A percentile compares a stretch with the other conserved stretches of the same genome.
Evolutionary conservation across 495 filamentous ascomycete genomes (phyloP).

Genomic region (Aspergillus olivimuriae): DNA sequence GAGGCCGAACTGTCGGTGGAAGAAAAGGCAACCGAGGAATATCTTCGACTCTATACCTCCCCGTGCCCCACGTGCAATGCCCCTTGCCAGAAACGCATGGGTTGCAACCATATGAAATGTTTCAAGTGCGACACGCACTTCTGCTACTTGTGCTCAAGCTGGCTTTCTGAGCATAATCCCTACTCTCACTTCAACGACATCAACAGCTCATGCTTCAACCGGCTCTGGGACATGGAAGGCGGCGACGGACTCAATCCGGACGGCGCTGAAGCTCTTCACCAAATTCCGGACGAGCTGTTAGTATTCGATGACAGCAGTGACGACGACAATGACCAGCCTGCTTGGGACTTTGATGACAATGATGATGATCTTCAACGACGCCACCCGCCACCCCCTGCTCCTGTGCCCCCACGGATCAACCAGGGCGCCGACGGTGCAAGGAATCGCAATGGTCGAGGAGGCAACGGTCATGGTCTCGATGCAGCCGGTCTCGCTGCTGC

Average conservation of each 20-base stretch:
- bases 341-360: constrained; percentile 25
- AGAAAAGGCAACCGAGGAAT: constrained; percentile 78
- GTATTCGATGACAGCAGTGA: constrained; percentile 33
- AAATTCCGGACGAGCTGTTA: constrained; percentile 28
- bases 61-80: constrained; percentile 87
- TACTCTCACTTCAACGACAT: constrained; percentile 81
- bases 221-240: constrained; percentile 82
- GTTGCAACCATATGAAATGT: constrained; percentile 98
- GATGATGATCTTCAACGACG: constrained; percentile 20
- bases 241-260: constrained; percentile 61
- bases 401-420: constrained; percentile 31
- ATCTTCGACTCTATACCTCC: constrained; percentile 71
- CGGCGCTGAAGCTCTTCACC: constrained; percentile 38
- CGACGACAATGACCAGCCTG: constrained; percentile 23
- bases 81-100: constrained; percentile 80
- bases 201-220: constrained; percentile 64
- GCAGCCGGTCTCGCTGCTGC: constrained; percentile 37
- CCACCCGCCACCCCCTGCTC: constrained; percentile 40
- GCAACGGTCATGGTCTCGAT: constrained; percentile 22
- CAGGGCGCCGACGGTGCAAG: constrained; percentile 16
- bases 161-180: constrained; percentile 74
- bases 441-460: constrained; percentile 21
- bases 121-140: constrained; percentile 87
- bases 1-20: constrained; percentile 67
- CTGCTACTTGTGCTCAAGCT: constrained; percentile 88